A percentile compares a stretch with the other conserved stretches of the same genome.
Evolutionary conservation across 139 green algal species (phyloP).

Genomic region (Coccomyxa sp.): DNA sequence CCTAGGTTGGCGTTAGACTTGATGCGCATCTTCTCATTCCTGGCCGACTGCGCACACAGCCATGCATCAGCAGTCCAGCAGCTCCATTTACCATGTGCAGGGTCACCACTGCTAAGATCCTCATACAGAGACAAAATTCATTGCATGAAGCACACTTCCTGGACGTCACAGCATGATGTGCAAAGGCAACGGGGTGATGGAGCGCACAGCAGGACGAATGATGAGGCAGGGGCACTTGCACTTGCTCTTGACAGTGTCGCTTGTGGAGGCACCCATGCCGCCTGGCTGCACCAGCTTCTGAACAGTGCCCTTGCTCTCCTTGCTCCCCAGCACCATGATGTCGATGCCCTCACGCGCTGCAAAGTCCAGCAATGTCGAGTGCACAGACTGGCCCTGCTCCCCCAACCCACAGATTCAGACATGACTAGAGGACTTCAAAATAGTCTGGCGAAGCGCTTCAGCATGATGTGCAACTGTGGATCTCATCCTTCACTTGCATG

Average conservation of each 20-base stretch:
- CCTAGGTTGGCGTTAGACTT: conserved; percentile 12
- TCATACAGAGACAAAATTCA: background rate
- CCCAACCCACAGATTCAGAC: background rate
- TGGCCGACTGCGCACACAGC: conserved; percentile 8
- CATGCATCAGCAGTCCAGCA: background rate
- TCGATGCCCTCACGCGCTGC: conserved; percentile 9
- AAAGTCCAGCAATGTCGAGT: conserved; percentile 23
- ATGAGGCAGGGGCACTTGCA: conserved; percentile 15
- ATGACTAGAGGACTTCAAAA: too few species aligned
- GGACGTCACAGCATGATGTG: background rate
- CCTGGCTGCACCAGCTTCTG: conserved; percentile 21
- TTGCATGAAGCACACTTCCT: background rate
- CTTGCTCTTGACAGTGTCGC: conserved; percentile 7
- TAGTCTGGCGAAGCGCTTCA: too few species aligned
- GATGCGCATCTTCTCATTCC: conserved; percentile 33
- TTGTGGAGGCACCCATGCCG: conserved; percentile 5
- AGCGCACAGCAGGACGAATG: conserved; percentile 16
- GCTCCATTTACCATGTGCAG: too few species aligned
- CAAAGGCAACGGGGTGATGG: too few species aligned
- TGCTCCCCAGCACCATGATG: conserved; percentile 22
- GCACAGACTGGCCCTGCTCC: conserved; percentile 8
- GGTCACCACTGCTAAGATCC: too few species aligned
- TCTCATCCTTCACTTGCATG: too few species aligned
- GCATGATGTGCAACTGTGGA: too few species aligned
- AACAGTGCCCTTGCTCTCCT: conserved; percentile 10